A percentile compares a stretch with the other conserved stretches of the same genome.
These are phyloP conservation scores for Sedum album DNA, from an alignment of 164 flowering plant species.

Conservation along the genomic window DNA sequence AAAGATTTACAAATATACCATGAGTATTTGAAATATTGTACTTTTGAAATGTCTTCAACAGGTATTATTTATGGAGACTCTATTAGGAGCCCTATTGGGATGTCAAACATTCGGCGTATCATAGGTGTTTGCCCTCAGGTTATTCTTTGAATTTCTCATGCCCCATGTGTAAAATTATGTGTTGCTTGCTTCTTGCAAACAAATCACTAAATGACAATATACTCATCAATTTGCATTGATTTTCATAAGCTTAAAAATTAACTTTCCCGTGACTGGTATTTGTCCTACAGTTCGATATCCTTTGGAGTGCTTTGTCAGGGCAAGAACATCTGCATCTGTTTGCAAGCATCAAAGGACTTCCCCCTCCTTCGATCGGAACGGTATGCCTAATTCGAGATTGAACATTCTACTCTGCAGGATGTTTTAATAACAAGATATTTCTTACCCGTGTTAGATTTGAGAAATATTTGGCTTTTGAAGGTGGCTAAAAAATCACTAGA, in stretches of 20 bases:
- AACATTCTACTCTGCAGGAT: not conserved
- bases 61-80: slow-evolving; percentile 84
- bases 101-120: slow-evolving; percentile 68
- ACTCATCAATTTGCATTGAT: not conserved
- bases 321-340: slow-evolving; percentile 83
- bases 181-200: not conserved
- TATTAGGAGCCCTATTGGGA: slow-evolving; percentile 61
- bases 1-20: not conserved
- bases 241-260: slow-evolving; percentile 13
- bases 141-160: slow-evolving; percentile 8
- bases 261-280: slow-evolving; percentile 4
- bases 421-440: not conserved
- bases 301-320: slow-evolving; percentile 84
- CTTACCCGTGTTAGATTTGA: no score
- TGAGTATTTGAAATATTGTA: no score
- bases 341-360: slow-evolving; percentile 81
- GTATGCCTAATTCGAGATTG: slow-evolving; percentile 24
- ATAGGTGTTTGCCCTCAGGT: slow-evolving; percentile 99
- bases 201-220: not conserved
- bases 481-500: slow-evolving; percentile 49
- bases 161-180: not conserved
- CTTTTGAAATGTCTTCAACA: slow-evolving; percentile 23
- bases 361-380: slow-evolving; percentile 45
- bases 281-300: slow-evolving; percentile 66
- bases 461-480: no score